Conservation (phyloP, 2,329 filamentous ascomycete genomes). For the Diaporthe capsici region DNA sequence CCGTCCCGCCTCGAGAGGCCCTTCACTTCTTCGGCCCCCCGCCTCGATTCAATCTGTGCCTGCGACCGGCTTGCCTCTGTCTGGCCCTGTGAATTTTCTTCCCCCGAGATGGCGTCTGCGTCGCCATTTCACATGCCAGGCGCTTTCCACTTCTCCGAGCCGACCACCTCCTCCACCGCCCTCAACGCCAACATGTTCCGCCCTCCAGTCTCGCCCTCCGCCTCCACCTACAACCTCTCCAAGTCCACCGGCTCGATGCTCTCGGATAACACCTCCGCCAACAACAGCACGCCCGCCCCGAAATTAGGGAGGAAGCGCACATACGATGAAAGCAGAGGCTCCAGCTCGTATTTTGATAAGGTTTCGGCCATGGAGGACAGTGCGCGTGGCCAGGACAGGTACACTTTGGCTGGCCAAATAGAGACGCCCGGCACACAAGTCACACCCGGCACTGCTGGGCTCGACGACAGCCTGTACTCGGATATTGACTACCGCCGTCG, state of each 20-base stretch:
- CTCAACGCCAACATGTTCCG: conserved; percentile 53
- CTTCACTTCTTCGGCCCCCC: neutral
- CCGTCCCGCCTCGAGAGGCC: neutral
- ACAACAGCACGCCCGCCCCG: conserved; percentile 45
- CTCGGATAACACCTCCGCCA: conserved; percentile 53
- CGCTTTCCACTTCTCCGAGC: conserved; percentile 49
- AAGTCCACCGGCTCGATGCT: conserved; percentile 57
- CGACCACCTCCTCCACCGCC: conserved; percentile 43
- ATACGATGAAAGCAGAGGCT: conserved; percentile 47
- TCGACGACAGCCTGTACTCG: conserved; percentile 70
- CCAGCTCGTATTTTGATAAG: conserved; percentile 51
- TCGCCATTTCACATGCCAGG: conserved; percentile 51
- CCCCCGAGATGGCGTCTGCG: conserved; percentile 48
- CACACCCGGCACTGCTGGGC: conserved; percentile 49
- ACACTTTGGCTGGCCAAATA: conserved; percentile 68
- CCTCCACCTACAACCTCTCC: conserved; percentile 48
- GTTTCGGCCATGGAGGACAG: conserved; percentile 45
- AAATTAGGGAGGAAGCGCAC: conserved; percentile 64
- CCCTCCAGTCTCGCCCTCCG: conserved; percentile 49
- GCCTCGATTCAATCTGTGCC: neutral
- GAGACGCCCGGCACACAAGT: conserved; percentile 58
- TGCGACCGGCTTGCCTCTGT: neutral
- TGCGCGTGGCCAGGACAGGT: conserved; percentile 51
- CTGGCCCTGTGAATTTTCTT: neutral
- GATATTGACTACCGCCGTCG: conserved; percentile 67